phyloP scores from a whole-genome alignment of 768 basidiomycete species.

The Collybiopsis confluens region DNA sequence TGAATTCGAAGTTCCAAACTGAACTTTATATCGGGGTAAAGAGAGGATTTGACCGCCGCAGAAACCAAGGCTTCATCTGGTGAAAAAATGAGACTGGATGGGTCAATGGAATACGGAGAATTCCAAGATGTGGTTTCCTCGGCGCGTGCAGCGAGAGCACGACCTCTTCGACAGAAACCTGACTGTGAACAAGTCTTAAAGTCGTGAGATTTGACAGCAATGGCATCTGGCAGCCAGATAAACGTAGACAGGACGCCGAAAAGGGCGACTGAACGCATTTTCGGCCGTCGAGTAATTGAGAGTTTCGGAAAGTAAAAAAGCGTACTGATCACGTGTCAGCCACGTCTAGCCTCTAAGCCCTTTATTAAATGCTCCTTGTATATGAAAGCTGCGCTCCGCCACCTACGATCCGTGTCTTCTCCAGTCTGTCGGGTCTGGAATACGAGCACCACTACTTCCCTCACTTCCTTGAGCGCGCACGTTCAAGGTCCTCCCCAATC shows the following conservation, averaged over 20 bases:
- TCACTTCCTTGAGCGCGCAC: no score
- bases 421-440: no score
- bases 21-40: conserved; percentile 85
- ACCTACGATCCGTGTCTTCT: no score
- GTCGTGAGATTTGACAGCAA: conserved; percentile 74
- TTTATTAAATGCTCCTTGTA: no score
- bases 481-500: no score
- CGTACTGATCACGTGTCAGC: background rate
- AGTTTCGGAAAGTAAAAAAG: background rate
- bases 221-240: conserved; percentile 28
- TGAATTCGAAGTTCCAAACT: conserved; percentile 80
- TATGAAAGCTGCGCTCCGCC: no score
- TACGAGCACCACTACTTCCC: no score
- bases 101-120: conserved; percentile 82
- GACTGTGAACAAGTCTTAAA: conserved; percentile 96
- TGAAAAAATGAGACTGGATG: conserved; percentile 47
- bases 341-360: no score
- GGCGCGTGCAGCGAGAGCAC: conserved; percentile 76
- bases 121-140: conserved; percentile 59
- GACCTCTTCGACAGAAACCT: conserved; percentile 90
- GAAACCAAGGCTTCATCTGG: conserved; percentile 58
- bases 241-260: conserved; percentile 33
- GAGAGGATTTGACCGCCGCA: conserved; percentile 70
- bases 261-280: conserved; percentile 14
- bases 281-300: background rate